Base-by-base conservation (phyloP, 176 grass and related monocot genomes). In the Rhynchospora breviuscula region DNA sequence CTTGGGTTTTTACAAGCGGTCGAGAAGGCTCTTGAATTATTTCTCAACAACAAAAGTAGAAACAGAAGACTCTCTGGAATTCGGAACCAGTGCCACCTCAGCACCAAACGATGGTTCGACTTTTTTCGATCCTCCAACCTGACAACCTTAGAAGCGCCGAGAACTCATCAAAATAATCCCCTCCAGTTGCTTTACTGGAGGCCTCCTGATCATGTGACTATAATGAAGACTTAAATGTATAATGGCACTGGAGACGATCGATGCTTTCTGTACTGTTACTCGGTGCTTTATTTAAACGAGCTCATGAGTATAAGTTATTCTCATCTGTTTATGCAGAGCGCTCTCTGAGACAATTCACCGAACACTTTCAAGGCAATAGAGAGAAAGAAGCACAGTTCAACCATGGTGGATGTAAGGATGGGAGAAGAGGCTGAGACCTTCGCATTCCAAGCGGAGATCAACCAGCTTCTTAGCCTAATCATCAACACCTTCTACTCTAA, bases 401-500 rank as follows among this genome's bases (percentile, higher is more conserved):
- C 53, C 56, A 85, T 85, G 83, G 83, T 53, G 68, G 83, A 85
- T 43, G 68, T 76, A n/a, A 11, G 49, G 29, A 85, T 85, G 85
- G 85, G 22, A 5, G 85, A 71, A 29, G 63, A 65, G 40, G 49
- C 64, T 7, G 85, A 87, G 78, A 87, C 85, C 18, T 87, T 87
- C 64, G 85, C 85, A 0, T 87, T 87, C 63, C 85, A 87, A 46
- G 85, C 85, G 1, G 85, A 87, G 85, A 87, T 87, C 85, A 87
- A 87, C 31, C 85, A 87, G 31, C 63, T 87, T 1, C 85, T 87
- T 3, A 81, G 78, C 18, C 66, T 87, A 10, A 87, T 87, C 48
- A 87, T 87, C 76, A 87, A 87, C 66, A 87, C 85, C 19, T 87
- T 87, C 76, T 87, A 87, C 76, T 87, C 85, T 44, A 81, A 87